Evolutionary conservation across 2,329 filamentous ascomycete genomes (phyloP), one percentile per base, ranked within the genome.

Genomic region (Diaporthe destruens): DNA sequence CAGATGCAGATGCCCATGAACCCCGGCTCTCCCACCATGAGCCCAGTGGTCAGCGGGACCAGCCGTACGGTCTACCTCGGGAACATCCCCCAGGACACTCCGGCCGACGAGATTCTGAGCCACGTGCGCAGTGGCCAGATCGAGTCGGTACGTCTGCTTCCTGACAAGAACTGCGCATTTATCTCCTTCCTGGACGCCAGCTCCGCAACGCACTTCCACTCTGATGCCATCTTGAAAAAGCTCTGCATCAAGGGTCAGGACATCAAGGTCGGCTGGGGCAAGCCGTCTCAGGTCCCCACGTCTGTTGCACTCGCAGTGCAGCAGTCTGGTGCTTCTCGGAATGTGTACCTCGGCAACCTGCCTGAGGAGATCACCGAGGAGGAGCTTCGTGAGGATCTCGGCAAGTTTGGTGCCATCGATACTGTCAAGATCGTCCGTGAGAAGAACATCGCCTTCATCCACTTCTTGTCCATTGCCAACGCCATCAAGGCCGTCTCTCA

Each of bases 81-180:
- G 76, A 99, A 99, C 83, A 98, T 99, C 73, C 96, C 96, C n/a
- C 94, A 95, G 34, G 96, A 99, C 85, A 99, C 96, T 9, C 92
- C 94, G 65, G 96, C 96, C 11, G 96, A 99, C 85, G 96, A 99
- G 85, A 98, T 99, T 76, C 87, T 99, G 71, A 93, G 95, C 76
- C 96, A 99, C 80, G 96, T 99, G 74, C 91, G 96, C 76, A 98
- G 96, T 83, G 96, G 96, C 32, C 96, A 98, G 82, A 98, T 99
- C 79, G 96, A 99, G 86, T 98, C 96, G n/a, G 96, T 99, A 69
- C 93, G 96, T 78, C 89, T 99, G 76, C 88, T 99, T 71, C 94
- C 96, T 32, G 96, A 99, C 85, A 99, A 98, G 94, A 99, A 98
- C 88, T 99, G 96, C 81, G 96, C 96, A 72, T 99, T 99, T 87